Conservation (phyloP, 2,329 filamentous ascomycete genomes). For the Ophiobolus disseminans region DNA sequence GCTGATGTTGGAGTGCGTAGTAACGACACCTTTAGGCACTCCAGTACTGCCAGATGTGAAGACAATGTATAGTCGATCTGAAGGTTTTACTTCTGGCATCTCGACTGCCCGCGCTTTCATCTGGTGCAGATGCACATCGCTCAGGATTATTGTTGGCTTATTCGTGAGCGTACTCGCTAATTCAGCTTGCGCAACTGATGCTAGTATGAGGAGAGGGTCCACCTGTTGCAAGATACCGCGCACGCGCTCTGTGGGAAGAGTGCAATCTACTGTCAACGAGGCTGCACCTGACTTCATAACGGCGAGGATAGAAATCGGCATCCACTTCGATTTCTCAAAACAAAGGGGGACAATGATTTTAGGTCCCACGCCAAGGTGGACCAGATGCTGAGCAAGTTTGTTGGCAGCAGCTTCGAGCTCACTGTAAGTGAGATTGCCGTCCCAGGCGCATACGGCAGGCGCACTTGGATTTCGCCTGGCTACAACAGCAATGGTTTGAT, state of each 20-base stretch:
- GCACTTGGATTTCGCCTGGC: background rate
- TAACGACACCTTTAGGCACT: background rate
- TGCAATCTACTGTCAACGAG: constrained; percentile 11
- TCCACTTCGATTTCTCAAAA: constrained; percentile 35
- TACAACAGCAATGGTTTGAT: background rate
- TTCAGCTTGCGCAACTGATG: background rate
- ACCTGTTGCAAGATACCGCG: background rate
- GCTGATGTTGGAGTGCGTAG: background rate
- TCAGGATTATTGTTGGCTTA: background rate
- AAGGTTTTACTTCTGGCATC: background rate
- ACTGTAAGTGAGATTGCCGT: background rate
- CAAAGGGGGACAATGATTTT: constrained; percentile 23
- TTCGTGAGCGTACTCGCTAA: background rate
- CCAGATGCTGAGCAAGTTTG: constrained; percentile 13
- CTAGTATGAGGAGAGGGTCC: background rate
- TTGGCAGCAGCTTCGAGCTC: background rate
- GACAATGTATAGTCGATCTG: background rate
- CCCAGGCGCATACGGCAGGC: background rate
- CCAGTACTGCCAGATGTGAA: background rate
- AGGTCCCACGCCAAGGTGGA: constrained; percentile 9
- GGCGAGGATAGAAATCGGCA: constrained; percentile 48
- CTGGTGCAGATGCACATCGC: background rate
- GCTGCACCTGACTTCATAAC: constrained; percentile 53
- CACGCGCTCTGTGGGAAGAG: background rate
- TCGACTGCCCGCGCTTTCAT: background rate